Conservation (phyloP, 2,329 filamentous ascomycete species). For the Aureobasidium sp. region DNA sequence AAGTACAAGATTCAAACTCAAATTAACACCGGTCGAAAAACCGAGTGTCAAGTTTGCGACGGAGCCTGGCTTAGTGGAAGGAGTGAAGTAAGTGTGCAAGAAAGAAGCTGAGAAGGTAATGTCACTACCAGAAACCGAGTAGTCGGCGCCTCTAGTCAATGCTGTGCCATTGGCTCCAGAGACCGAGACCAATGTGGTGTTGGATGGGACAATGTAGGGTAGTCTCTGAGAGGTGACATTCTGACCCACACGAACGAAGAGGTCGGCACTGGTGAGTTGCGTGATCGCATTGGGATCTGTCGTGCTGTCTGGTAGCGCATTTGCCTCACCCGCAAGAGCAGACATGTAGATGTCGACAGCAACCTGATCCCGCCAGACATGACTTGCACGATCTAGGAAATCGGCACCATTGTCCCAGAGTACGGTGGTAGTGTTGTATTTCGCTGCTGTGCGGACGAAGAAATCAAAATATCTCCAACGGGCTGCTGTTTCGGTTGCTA, state of each 20-base stretch:
- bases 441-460: slow-evolving; percentile 42
- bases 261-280: slow-evolving; percentile 47
- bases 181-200: background rate
- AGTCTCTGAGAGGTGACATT: slow-evolving; percentile 38
- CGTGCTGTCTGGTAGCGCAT: slow-evolving; percentile 48
- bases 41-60: slow-evolving; percentile 46
- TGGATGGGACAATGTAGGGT: slow-evolving; percentile 38
- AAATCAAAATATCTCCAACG: slow-evolving; percentile 54
- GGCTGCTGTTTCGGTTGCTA: slow-evolving; percentile 48
- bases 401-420: slow-evolving; percentile 57
- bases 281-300: slow-evolving; percentile 39
- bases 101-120: slow-evolving; percentile 46
- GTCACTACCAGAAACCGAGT: slow-evolving; percentile 38
- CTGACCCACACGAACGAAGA: slow-evolving; percentile 48
- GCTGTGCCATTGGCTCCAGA: slow-evolving; percentile 43
- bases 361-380: slow-evolving; percentile 46
- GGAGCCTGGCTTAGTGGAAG: slow-evolving; percentile 38
- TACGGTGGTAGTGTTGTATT: slow-evolving; percentile 45
- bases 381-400: slow-evolving; percentile 45
- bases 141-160: slow-evolving; percentile 41
- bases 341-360: slow-evolving; percentile 43
- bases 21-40: slow-evolving; percentile 46
- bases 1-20: slow-evolving; percentile 45
- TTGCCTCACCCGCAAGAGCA: slow-evolving; percentile 38
- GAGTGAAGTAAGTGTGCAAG: slow-evolving; percentile 39